Conservation (phyloP, 345 rosid genomes). For the Balakata baccata region DNA sequence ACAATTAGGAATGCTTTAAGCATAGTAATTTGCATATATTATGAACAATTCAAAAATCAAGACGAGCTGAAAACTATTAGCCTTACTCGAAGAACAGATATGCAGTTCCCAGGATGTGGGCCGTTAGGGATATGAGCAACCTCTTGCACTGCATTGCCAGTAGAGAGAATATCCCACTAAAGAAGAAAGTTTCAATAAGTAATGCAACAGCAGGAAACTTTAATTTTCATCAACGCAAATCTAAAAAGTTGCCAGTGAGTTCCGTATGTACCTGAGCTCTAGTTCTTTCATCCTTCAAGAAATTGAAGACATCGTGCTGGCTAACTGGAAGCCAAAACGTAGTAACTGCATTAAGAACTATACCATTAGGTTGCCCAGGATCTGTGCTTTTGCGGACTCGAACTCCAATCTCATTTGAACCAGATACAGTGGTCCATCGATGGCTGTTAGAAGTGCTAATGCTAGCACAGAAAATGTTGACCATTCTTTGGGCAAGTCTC, state of each 20-base stretch:
- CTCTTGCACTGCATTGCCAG: slow-evolving; percentile 80
- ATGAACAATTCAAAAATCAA: background rate
- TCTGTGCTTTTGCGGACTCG: slow-evolving; percentile 83
- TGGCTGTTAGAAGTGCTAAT: slow-evolving; percentile 74
- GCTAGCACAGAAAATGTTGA: slow-evolving; percentile 72
- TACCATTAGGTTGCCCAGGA: slow-evolving; percentile 75
- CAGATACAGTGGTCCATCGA: slow-evolving; percentile 61
- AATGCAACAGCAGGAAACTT: slow-evolving; percentile 1
- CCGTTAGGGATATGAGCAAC: slow-evolving; percentile 92
- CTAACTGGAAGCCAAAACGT: slow-evolving; percentile 87
- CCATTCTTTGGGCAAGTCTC: slow-evolving; percentile 95
- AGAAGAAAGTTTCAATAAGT: slow-evolving; percentile 9
- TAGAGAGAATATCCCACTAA: slow-evolving; percentile 97
- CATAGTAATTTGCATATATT: background rate
- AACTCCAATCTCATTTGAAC: slow-evolving; percentile 61
- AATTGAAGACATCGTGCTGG: slow-evolving; percentile 66
- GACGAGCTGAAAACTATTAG: background rate
- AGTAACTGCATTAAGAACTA: slow-evolving; percentile 87
- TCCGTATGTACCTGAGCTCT: slow-evolving; percentile 62
- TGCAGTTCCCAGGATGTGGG: slow-evolving; percentile 85
- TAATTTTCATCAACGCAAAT: background rate
- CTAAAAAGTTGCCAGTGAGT: background rate
- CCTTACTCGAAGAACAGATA: slow-evolving; percentile 86
- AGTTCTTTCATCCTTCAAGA: slow-evolving; percentile 89
- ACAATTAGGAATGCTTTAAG: background rate